Evolutionary conservation across 768 basidiomycete genomes (phyloP), one percentile per base, ranked within the genome.

Genomic region (Macrolepiota fuliginosa): DNA sequence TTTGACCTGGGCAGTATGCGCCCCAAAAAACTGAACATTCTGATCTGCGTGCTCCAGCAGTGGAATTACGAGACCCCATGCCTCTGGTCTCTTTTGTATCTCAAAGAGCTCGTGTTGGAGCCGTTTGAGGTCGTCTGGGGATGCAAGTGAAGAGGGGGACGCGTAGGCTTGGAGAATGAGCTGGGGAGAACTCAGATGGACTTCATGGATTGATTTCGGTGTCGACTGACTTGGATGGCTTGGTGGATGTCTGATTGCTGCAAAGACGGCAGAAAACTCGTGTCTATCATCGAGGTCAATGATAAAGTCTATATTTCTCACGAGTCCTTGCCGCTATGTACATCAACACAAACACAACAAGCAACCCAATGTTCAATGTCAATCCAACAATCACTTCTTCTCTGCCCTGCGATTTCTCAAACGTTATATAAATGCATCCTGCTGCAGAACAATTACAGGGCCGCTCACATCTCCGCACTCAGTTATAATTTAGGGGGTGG

Each of bases 11-110:
- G 90, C 85, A 0, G 93, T 97, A 67, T 97, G 95, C 4, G 95
- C 94, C 2, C 94, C 94, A 69, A 94, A 96, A 81, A 96, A 98
- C 71, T 95, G 91, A 10, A 96, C 92, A 68, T 93, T 93, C 56
- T 81, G 81, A 72, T 96, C 90, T 29, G 79, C 74, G 68, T 89
- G 79, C 13, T 86, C 80, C 25, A 94, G 74, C 64, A 95, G 81
- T 0, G 92, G 92, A 37, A 91, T 80, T 19, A 94, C 85, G 51
- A 95, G 76, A 9, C 91, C 92, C 93, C 92, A 95, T 2, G 91
- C 91, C 67, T 91, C 90, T 15, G 83, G 86, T 55, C 80, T 76
- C 67, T 88, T 90, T 72, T 92, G 90, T 11, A 91, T 82, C 63
- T 90, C 88, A 64, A 89, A 89, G 4, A 91, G 81, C 62, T 91